Conservation (phyloP, 352 stramenopile genomes). For the Globisporangium spiculum region DNA sequence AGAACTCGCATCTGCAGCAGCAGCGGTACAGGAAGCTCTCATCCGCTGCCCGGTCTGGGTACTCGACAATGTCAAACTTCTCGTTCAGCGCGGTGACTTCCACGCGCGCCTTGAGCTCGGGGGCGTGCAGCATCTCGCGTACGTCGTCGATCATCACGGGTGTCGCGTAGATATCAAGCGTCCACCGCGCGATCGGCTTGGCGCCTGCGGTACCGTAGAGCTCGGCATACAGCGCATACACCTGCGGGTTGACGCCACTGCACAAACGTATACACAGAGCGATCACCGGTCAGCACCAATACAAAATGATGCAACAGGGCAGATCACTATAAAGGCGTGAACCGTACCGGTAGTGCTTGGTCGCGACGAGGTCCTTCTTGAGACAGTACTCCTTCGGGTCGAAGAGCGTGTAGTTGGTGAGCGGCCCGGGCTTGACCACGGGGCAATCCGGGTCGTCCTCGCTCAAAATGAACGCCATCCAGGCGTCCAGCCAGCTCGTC, state of each 20-base stretch:
- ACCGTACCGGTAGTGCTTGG: constrained; percentile 63
- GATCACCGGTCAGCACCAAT: background rate
- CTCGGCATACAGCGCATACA: constrained; percentile 75
- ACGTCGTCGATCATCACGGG: constrained; percentile 79
- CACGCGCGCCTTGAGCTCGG: constrained; percentile 58
- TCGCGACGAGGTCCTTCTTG: constrained; percentile 51
- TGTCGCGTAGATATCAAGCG: constrained; percentile 73
- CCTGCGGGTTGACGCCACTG: constrained; percentile 70
- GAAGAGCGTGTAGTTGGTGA: constrained; percentile 76
- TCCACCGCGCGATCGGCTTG: constrained; percentile 74
- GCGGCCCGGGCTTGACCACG: constrained; percentile 44
- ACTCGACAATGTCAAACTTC: constrained; percentile 36
- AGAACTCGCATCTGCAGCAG: constrained; percentile 71
- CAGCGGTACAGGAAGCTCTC: constrained; percentile 66
- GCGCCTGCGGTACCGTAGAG: constrained; percentile 64
- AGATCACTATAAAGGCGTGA: background rate
- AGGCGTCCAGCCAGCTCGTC: constrained; percentile 73
- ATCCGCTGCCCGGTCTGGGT: constrained; percentile 16
- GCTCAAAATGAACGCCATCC: constrained; percentile 76
- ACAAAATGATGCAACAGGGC: background rate
- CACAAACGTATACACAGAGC: background rate
- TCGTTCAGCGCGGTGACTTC: constrained; percentile 67
- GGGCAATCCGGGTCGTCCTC: constrained; percentile 55
- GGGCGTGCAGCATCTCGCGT: constrained; percentile 62
- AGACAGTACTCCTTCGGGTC: constrained; percentile 67